phyloP scores from a whole-genome alignment of 495 filamentous ascomycete species.

The Parathielavia hyrcaniae region DNA sequence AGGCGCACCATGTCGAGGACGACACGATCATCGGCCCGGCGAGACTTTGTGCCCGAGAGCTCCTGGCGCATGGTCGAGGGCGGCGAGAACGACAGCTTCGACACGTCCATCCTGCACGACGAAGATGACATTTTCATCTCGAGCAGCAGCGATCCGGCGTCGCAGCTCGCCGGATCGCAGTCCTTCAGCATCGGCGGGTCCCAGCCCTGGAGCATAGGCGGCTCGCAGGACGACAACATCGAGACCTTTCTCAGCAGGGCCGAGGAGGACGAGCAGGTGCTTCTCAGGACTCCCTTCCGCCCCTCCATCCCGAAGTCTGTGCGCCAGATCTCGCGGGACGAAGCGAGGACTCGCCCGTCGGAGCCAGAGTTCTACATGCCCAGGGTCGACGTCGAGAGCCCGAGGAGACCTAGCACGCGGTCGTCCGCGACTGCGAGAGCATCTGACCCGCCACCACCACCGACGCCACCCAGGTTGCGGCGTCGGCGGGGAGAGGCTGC shows the following conservation, averaged over 20 bases:
- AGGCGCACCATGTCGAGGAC: not conserved
- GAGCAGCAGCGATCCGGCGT: slow-evolving; percentile 33
- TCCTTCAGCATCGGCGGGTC: slow-evolving; percentile 29
- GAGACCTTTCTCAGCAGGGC: slow-evolving; percentile 39
- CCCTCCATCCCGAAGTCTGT: slow-evolving; percentile 38
- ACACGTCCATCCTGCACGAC: slow-evolving; percentile 39
- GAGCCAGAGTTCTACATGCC: slow-evolving; percentile 44
- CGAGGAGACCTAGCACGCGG: slow-evolving; percentile 23
- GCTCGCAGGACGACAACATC: slow-evolving; percentile 45
- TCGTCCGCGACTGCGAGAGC: slow-evolving; percentile 25
- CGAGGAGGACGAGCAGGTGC: slow-evolving; percentile 41
- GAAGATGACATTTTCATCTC: slow-evolving; percentile 36
- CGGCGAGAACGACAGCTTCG: slow-evolving; percentile 47
- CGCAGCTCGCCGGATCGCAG: slow-evolving; percentile 32
- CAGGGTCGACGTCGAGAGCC: slow-evolving; percentile 31
- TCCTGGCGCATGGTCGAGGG: slow-evolving; percentile 49
- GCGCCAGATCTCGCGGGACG: slow-evolving; percentile 30
- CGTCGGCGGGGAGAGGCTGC: slow-evolving; percentile 21
- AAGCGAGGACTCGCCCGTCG: slow-evolving; percentile 31
- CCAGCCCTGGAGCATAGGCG: slow-evolving; percentile 31
- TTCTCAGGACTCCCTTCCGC: slow-evolving; percentile 41
- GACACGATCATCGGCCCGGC: slow-evolving; percentile 20
- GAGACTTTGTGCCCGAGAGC: slow-evolving; percentile 34
- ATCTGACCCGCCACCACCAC: slow-evolving; percentile 13
- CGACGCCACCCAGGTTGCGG: slow-evolving; percentile 21